Base-by-base conservation (phyloP, 2,329 filamentous ascomycete species). In the Alternaria arbusti region DNA sequence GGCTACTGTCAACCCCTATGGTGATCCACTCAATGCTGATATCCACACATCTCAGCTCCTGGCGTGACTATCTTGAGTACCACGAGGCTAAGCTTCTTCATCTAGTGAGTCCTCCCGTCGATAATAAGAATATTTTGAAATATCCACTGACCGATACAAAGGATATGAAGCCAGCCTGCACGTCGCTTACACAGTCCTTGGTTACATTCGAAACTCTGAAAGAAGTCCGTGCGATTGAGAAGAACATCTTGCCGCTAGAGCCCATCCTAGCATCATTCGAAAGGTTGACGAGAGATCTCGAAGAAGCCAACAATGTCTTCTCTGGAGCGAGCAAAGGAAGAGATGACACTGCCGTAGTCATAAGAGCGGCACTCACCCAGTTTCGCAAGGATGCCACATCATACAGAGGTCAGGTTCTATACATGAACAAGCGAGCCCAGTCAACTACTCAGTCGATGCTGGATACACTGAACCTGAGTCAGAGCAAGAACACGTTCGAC, bases 81-180 rank as follows among this genome's bases (percentile, higher is more conserved):
- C 49, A 36, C 6, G 49, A 36, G 13, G 20, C 25, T 4, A 13
- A 32, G 25, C 28, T 52, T 7, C 13, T 36, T 4, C 30, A 23
- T 8, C 12, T 52, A 6, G 49, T 52, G 30, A 30, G 25, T 3
- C 20, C 6, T 15, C n/a, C 9, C 13, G 3, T n/a, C 9, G 4
- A 10, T 9, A 6, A 45, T 22, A 1, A 15, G 6, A 23, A 7
- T 11, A 45, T 12, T 17, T 23, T 4, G 11, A 6, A 8, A 5
- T 8, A 6, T 1, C n/a, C 11, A 30, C 17, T 50, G 10, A 50
- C 15, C 6, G 5, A 26, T 2, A 5, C 5, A n/a, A n/a, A 52
- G 49, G 49, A 52, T 3, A 36, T 52, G 28, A 52, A 52, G 11
- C 13, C 28, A 8, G 49, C 49, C 12, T 52, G 49, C 6, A 30